A percentile compares a stretch with the other conserved stretches of the same genome.
Evolutionary conservation across 2,329 filamentous ascomycete genomes (phyloP).

Genomic region (Endothia cerciana): DNA sequence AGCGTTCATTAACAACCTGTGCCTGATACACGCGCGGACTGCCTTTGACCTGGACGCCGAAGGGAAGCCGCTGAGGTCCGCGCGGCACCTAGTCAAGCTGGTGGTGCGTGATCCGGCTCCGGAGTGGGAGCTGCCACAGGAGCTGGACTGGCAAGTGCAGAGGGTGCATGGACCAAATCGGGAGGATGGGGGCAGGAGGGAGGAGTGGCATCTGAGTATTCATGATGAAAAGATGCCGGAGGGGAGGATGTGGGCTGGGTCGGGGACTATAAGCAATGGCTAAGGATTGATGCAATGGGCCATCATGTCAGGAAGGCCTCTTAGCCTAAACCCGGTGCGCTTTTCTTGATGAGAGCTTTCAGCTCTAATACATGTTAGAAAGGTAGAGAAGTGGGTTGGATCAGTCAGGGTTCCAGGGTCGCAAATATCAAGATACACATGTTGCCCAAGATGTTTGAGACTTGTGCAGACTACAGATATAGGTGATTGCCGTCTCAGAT

Average conservation of each 20-base stretch:
- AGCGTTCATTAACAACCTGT: constrained; percentile 1
- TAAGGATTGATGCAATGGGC: background rate
- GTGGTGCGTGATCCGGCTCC: background rate
- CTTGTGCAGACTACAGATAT: background rate
- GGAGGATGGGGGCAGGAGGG: background rate
- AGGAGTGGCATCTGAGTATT: background rate
- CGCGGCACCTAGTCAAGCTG: background rate
- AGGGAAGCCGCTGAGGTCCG: background rate
- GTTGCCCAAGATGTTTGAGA: background rate
- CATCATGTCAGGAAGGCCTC: background rate
- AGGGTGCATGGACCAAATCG: background rate
- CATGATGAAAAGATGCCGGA: constrained; percentile 2
- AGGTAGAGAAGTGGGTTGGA: background rate
- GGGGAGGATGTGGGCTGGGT: background rate
- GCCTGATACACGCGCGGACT: constrained; percentile 1
- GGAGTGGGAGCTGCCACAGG: background rate
- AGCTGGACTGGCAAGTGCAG: constrained; percentile 1
- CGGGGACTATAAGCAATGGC: background rate
- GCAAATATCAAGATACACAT: background rate
- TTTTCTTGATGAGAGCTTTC: background rate
- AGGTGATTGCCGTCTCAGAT: too few species aligned
- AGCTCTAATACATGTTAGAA: background rate
- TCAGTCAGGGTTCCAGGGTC: background rate
- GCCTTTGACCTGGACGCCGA: background rate
- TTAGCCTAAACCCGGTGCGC: background rate